A percentile compares a stretch with the other conserved stretches of the same genome.
phyloP scores from a whole-genome alignment of 768 basidiomycete genomes.

The Pleurotus salmoneostramineus region DNA sequence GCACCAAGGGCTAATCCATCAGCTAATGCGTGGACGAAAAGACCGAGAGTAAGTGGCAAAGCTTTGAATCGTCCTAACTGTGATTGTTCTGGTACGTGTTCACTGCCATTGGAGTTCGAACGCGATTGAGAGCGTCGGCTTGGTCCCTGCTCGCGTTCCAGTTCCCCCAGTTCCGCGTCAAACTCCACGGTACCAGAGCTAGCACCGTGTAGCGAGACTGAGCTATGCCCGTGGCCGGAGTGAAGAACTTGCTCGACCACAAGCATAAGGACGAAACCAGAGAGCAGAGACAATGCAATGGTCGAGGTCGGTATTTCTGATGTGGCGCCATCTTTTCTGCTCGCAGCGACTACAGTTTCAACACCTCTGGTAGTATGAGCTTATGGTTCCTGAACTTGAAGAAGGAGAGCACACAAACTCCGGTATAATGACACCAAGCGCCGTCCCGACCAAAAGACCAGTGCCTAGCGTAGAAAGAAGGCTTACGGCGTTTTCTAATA shows the following conservation, averaged over 20 bases:
- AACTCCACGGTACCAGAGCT: conserved; percentile 27
- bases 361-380: conserved; percentile 52
- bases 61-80: conserved; percentile 27
- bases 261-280: conserved; percentile 64
- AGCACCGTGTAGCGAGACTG: conserved; percentile 19
- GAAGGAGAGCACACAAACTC: conserved; percentile 55
- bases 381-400: not conserved
- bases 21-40: conserved; percentile 83
- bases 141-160: conserved; percentile 39
- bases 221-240: conserved; percentile 34
- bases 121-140: conserved; percentile 8
- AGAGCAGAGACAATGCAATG: conserved; percentile 61
- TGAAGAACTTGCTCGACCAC: conserved; percentile 61
- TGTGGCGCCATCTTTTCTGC: conserved; percentile 12
- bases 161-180: conserved; percentile 60
- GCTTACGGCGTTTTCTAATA: conserved; percentile 36
- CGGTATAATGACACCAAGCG: conserved; percentile 88
- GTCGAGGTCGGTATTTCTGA: conserved; percentile 40
- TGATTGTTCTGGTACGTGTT: not conserved
- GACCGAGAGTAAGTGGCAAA: conserved; percentile 77
- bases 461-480: conserved; percentile 60
- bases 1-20: conserved; percentile 94
- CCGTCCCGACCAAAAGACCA: conserved; percentile 85
- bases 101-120: conserved; percentile 14
- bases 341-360: conserved; percentile 42